These are phyloP conservation scores for Sporisorium exsertum DNA, from an alignment of 1,284 basidiomycete genomes.

Conservation along the genomic window DNA sequence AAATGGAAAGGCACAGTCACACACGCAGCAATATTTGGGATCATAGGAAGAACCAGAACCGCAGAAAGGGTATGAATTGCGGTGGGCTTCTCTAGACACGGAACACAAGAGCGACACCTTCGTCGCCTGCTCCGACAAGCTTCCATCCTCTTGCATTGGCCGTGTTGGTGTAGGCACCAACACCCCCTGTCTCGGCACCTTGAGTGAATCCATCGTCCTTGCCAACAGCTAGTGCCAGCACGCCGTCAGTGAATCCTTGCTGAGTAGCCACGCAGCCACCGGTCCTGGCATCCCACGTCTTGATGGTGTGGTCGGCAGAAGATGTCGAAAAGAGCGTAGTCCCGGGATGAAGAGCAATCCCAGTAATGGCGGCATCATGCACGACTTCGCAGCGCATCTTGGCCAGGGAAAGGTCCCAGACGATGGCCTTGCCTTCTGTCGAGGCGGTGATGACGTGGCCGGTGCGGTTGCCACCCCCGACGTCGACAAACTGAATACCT, in stretches of 20 bases:
- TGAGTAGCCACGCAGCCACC: constrained; percentile 83
- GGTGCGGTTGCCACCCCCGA: constrained; percentile 75
- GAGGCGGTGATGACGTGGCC: constrained; percentile 83
- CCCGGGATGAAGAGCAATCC: constrained; percentile 76
- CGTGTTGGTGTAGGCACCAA: constrained; percentile 58
- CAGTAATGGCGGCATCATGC: constrained; percentile 51
- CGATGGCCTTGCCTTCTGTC: constrained; percentile 91
- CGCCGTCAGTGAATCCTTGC: constrained; percentile 83
- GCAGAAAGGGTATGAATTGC: constrained; percentile 29
- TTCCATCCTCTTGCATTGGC: constrained; percentile 62
- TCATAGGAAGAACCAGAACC: background rate
- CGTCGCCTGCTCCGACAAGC: constrained; percentile 67
- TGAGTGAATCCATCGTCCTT: constrained; percentile 69
- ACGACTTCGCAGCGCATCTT: constrained; percentile 53
- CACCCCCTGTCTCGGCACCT: constrained; percentile 66
- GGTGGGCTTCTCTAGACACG: constrained; percentile 33
- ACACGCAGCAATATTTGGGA: constrained; percentile 10
- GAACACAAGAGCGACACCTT: constrained; percentile 68
- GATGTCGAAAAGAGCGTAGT: constrained; percentile 78
- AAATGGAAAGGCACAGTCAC: background rate
- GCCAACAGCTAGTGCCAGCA: constrained; percentile 80
- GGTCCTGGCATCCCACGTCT: constrained; percentile 92
- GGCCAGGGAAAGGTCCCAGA: constrained; percentile 87
- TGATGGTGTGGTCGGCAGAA: constrained; percentile 83
- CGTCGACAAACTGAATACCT: constrained; percentile 84